These are phyloP conservation scores for Fusarium sp. DNA, from an alignment of 2,329 filamentous ascomycete genomes.

Conservation along the genomic window DNA sequence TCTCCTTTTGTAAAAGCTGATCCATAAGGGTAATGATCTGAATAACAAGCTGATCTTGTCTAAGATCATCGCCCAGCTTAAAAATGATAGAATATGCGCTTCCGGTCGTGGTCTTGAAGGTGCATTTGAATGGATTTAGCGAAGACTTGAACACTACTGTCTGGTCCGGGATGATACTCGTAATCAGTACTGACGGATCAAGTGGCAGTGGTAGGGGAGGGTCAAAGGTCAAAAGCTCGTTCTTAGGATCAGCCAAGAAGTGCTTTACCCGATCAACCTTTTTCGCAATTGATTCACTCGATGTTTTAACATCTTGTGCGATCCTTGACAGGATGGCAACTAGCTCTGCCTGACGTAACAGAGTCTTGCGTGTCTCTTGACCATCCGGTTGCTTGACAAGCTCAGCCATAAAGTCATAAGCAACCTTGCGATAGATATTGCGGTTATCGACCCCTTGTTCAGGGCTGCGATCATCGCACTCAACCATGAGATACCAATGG, in stretches of 20 bases:
- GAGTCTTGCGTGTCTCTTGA: slow-evolving; percentile 77
- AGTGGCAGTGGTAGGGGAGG: slow-evolving; percentile 89
- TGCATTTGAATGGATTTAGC: slow-evolving; percentile 88
- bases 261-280: slow-evolving; percentile 89
- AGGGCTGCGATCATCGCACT: slow-evolving; percentile 86
- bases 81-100: slow-evolving; percentile 92
- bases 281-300: slow-evolving; percentile 79
- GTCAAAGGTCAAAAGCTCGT: slow-evolving; percentile 86
- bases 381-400: slow-evolving; percentile 79
- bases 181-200: slow-evolving; percentile 84
- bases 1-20: slow-evolving; percentile 92
- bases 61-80: slow-evolving; percentile 95
- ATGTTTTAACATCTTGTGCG: slow-evolving; percentile 86
- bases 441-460: slow-evolving; percentile 81
- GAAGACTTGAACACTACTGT: slow-evolving; percentile 96
- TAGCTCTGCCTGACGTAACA: slow-evolving; percentile 90
- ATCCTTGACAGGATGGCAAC: slow-evolving; percentile 89
- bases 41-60: slow-evolving; percentile 96
- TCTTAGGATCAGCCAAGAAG: slow-evolving; percentile 87
- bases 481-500: slow-evolving; percentile 99
- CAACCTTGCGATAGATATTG: slow-evolving; percentile 90
- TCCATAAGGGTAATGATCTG: slow-evolving; percentile 99
- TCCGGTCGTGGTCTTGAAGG: slow-evolving; percentile 84
- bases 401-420: slow-evolving; percentile 95
- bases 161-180: slow-evolving; percentile 84